These are phyloP conservation scores for Fusarium keratoplasticum DNA, from an alignment of 2,329 filamentous ascomycete genomes.

Conservation along the genomic window DNA sequence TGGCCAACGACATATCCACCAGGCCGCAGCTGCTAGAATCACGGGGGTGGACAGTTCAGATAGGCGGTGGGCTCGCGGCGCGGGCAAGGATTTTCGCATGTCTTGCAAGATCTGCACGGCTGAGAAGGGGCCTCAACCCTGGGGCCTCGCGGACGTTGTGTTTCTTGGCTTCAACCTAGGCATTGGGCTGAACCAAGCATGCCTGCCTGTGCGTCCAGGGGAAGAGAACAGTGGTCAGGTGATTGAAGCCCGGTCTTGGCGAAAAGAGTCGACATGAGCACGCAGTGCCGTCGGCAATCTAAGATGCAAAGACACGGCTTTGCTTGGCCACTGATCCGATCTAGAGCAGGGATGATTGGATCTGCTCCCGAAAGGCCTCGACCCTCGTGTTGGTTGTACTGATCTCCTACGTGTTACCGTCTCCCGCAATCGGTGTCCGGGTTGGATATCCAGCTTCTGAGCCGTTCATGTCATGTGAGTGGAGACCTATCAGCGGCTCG, in stretches of 20 bases:
- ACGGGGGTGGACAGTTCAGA: neutral
- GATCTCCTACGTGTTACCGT: neutral
- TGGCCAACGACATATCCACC: constrained; percentile 13
- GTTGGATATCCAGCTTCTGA: neutral
- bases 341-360: neutral
- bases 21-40: neutral
- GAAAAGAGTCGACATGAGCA: neutral
- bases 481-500: neutral
- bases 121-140: neutral
- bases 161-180: neutral
- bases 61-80: neutral
- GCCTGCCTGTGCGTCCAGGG: neutral
- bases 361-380: neutral
- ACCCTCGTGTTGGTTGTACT: neutral
- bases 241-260: neutral
- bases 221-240: neutral
- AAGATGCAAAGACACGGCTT: neutral
- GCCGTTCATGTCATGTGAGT: neutral
- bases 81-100: neutral
- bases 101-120: neutral
- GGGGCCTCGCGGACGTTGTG: neutral
- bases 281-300: constrained; percentile 3
- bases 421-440: neutral
- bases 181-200: neutral
- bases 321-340: constrained; percentile 5